phyloP scores from a whole-genome alignment of 2,329 filamentous ascomycete genomes.

The Colletotrichum noveboracense region DNA sequence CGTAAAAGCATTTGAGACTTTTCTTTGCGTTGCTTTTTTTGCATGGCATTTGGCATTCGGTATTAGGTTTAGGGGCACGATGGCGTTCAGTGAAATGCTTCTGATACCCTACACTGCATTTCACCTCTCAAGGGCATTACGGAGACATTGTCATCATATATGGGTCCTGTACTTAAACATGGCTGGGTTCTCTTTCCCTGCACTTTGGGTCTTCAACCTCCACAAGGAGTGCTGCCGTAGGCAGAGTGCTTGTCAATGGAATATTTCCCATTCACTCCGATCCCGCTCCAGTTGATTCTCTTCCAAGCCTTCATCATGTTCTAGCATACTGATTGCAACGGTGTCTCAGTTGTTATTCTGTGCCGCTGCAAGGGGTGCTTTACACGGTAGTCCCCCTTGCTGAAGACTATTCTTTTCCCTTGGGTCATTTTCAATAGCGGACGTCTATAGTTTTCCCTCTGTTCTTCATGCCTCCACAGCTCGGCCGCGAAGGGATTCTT shows the following conservation, averaged over 20 bases:
- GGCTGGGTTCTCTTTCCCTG: neutral
- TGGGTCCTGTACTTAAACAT: constrained; percentile 6
- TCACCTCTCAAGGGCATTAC: constrained; percentile 10
- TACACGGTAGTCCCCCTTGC: neutral
- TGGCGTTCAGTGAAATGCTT: constrained; percentile 21
- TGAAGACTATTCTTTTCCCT: neutral
- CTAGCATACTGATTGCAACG: neutral
- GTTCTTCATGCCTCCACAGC: neutral
- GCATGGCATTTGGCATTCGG: constrained; percentile 13
- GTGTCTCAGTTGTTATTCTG: neutral
- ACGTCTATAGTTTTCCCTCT: constrained; percentile 3
- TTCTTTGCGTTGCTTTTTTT: neutral
- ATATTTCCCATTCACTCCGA: neutral
- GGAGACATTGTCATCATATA: constrained; percentile 1
- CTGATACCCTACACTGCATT: constrained; percentile 23
- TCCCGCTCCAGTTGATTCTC: neutral
- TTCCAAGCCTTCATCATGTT: neutral
- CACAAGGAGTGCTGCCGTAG: neutral
- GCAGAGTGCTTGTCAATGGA: neutral
- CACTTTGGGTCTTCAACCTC: neutral
- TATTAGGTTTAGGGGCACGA: constrained; percentile 9
- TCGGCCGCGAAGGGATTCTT: neutral
- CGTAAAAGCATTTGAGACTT: neutral
- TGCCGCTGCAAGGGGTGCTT: neutral
- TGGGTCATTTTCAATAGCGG: neutral